A percentile compares a stretch with the other conserved stretches of the same genome.
Evolutionary conservation across 2,329 filamentous ascomycete species (phyloP).

Genomic region (Alternaria brassicicola): DNA sequence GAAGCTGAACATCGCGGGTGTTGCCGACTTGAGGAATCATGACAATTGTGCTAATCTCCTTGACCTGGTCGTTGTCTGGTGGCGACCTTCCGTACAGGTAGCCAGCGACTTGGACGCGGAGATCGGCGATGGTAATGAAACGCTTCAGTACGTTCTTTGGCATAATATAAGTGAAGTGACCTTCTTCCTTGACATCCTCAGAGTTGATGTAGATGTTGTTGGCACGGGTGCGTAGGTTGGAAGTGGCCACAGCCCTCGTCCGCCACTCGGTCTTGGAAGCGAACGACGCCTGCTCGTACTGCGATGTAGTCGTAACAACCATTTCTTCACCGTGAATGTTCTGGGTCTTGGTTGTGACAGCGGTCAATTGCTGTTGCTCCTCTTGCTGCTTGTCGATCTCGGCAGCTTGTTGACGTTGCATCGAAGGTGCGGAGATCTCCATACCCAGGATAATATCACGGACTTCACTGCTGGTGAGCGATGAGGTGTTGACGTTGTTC

Average conservation of each 20-base stretch:
- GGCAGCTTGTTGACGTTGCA: slow-evolving; percentile 97
- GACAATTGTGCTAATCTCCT: slow-evolving; percentile 95
- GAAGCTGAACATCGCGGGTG: slow-evolving; percentile 87
- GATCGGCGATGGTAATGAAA: slow-evolving; percentile 96
- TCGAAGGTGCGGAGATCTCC: slow-evolving; percentile 97
- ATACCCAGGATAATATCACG: slow-evolving; percentile 98
- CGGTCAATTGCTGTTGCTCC: slow-evolving; percentile 94
- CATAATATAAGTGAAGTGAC: slow-evolving; percentile 94
- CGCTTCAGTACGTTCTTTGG: slow-evolving; percentile 98
- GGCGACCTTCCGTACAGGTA: slow-evolving; percentile 94
- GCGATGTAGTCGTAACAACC: slow-evolving; percentile 95
- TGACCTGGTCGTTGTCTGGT: slow-evolving; percentile 93
- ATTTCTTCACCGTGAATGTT: slow-evolving; percentile 98
- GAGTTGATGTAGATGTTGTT: slow-evolving; percentile 99
- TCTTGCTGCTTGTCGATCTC: slow-evolving; percentile 99
- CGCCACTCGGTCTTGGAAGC: slow-evolving; percentile 99
- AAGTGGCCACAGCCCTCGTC: slow-evolving; percentile 93
- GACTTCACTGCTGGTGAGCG: slow-evolving; percentile 94
- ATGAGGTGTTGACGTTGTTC: slow-evolving; percentile 99
- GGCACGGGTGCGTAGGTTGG: slow-evolving; percentile 87
- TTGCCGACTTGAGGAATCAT: slow-evolving; percentile 97
- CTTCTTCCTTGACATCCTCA: slow-evolving; percentile 88
- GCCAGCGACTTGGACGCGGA: slow-evolving; percentile 93
- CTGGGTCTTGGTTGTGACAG: slow-evolving; percentile 97
- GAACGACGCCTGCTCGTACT: slow-evolving; percentile 97